Percentiles rank a stretch among this genome's conserved stretches.
These are phyloP conservation scores for Candida germanica DNA, from an alignment of 805 yeast species.

Conservation along the genomic window DNA sequence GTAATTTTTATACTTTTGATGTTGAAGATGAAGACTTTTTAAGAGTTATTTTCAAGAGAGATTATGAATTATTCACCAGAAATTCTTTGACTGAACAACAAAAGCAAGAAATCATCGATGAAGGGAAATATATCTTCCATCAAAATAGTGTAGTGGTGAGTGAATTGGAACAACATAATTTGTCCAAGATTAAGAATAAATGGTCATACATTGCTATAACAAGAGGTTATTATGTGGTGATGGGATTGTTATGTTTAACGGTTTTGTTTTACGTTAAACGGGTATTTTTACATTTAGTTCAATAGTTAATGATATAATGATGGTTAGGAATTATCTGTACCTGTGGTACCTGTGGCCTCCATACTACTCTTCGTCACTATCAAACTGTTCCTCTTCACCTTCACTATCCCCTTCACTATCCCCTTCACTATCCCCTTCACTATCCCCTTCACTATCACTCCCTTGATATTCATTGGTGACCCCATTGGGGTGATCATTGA, in stretches of 20 bases:
- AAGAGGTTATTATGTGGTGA: constrained; percentile 47
- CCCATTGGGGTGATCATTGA: constrained; percentile 43
- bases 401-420: constrained; percentile 4
- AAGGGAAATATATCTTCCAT: constrained; percentile 61
- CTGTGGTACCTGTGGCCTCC: too few relatives aligned
- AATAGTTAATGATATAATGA: constrained; percentile 1
- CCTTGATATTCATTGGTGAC: constrained; percentile 27
- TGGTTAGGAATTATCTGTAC: too few relatives aligned
- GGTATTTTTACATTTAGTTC: constrained; percentile 17
- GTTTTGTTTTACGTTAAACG: constrained; percentile 35
- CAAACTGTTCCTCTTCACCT: constrained; percentile 2
- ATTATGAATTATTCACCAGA: constrained; percentile 75
- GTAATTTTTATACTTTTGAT: constrained; percentile 70
- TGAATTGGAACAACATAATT: constrained; percentile 68
- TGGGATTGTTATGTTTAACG: constrained; percentile 30
- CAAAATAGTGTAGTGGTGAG: constrained; percentile 58
- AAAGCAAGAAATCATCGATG: constrained; percentile 66
- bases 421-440: constrained; percentile 14
- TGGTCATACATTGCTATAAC: constrained; percentile 53
- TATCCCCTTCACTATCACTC: constrained; percentile 15
- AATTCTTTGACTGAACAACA: constrained; percentile 65
- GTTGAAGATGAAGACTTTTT: constrained; percentile 64
- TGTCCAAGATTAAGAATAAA: constrained; percentile 51
- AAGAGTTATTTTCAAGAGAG: constrained; percentile 65
- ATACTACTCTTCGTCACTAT: constrained; percentile 1